Percentiles rank a stretch among this genome's conserved stretches.
Evolutionary conservation across 2,329 filamentous ascomycete genomes (phyloP).

Genomic region (Iodosphaeria phyllophila): DNA sequence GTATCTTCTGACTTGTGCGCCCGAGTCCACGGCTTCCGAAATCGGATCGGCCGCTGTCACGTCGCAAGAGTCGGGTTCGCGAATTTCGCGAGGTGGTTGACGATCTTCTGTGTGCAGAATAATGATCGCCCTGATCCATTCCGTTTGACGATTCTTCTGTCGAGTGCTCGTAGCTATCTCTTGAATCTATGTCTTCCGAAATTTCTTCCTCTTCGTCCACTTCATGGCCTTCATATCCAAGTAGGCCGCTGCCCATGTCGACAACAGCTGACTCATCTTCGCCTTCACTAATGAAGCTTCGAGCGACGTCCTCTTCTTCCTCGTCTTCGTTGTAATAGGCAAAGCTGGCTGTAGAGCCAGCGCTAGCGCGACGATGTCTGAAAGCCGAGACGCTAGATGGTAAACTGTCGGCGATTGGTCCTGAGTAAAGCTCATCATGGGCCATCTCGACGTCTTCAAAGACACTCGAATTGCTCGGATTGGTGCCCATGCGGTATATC

Average conservation of each 20-base stretch:
- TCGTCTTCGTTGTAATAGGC: conserved; percentile 66
- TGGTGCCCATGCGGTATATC: conserved; percentile 52
- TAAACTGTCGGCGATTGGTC: conserved; percentile 88
- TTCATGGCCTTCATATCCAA: conserved; percentile 8
- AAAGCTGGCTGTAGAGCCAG: conserved; percentile 77
- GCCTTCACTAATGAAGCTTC: no score
- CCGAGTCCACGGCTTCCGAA: conserved; percentile 42
- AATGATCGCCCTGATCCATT: conserved; percentile 23
- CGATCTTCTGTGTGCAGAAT: conserved; percentile 38
- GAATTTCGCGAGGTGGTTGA: conserved; percentile 39
- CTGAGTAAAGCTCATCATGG: conserved; percentile 84
- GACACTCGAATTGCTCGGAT: conserved; percentile 60
- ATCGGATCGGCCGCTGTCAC: conserved; percentile 51
- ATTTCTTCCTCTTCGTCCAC: conserved; percentile 15
- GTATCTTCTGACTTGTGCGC: conserved; percentile 71
- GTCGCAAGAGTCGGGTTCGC: conserved; percentile 47
- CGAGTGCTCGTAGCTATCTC: no score
- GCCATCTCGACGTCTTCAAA: conserved; percentile 98
- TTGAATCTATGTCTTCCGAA: conserved; percentile 21
- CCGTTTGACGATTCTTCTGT: no score
- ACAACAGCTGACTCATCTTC: conserved; percentile 16
- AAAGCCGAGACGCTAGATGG: conserved; percentile 89
- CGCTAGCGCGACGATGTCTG: conserved; percentile 60
- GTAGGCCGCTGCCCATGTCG: conserved; percentile 14
- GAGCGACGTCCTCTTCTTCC: conserved; percentile 28